These are phyloP conservation scores for Pneumocystis murina DNA, from an alignment of 1,139 yeast genomes.

Conservation along the genomic window DNA sequence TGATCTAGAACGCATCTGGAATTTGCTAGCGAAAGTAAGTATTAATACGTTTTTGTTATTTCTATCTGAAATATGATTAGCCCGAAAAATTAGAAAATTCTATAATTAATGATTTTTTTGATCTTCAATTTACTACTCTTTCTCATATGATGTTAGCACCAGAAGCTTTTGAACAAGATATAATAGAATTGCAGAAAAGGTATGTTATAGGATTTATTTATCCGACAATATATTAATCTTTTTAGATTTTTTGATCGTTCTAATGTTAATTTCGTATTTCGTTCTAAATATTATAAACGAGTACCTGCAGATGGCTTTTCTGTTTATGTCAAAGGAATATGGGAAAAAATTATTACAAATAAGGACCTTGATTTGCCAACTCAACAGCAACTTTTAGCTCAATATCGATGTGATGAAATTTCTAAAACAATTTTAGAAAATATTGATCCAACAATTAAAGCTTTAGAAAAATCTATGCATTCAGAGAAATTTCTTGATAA, in stretches of 20 bases:
- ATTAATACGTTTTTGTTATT: background rate
- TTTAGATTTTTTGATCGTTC: constrained; percentile 25
- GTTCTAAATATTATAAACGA: constrained; percentile 60
- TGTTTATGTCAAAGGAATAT: constrained; percentile 73
- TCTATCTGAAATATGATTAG: constrained; percentile 19
- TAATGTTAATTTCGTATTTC: constrained; percentile 35
- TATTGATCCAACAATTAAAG: constrained; percentile 12
- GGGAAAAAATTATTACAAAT: constrained; percentile 87
- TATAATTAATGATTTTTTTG: constrained; percentile 62
- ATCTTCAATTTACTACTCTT: constrained; percentile 63
- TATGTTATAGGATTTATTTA: background rate
- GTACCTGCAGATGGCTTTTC: constrained; percentile 96
- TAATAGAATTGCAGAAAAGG: constrained; percentile 46
- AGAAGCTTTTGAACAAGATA: constrained; percentile 52
- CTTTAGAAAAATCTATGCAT: constrained; percentile 11
- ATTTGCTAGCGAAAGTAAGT: constrained; percentile 34
- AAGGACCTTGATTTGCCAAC: constrained; percentile 93
- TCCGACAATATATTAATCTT: background rate
- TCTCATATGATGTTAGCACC: constrained; percentile 76
- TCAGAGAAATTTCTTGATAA: constrained; percentile 12
- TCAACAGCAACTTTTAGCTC: constrained; percentile 85
- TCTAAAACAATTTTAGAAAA: constrained; percentile 36
- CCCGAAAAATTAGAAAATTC: constrained; percentile 41
- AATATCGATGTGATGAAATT: constrained; percentile 89
- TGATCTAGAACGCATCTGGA: constrained; percentile 72